A percentile compares a stretch with the other conserved stretches of the same genome.
phyloP scores from a whole-genome alignment of 768 basidiomycete species.

The Serendipita sp. region DNA sequence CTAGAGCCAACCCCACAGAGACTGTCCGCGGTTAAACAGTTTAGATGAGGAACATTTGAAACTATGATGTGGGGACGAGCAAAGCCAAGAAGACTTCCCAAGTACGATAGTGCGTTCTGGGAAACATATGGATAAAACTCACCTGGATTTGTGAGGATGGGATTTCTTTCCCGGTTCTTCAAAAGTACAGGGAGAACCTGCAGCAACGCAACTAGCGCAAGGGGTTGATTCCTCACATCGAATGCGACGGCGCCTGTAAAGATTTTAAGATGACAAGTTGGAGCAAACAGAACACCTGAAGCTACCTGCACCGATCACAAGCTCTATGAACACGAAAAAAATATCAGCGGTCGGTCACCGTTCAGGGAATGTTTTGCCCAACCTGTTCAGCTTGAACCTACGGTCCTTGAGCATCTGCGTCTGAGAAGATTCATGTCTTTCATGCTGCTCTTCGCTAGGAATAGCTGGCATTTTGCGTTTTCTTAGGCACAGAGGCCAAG shows the following conservation, averaged over 20 bases:
- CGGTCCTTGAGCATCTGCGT: slow-evolving; percentile 38
- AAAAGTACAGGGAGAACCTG: slow-evolving; percentile 68
- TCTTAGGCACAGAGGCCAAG: neutral
- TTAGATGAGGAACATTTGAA: neutral
- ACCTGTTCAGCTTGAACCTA: slow-evolving; percentile 80
- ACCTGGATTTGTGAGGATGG: slow-evolving; percentile 83
- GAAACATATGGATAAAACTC: slow-evolving; percentile 15
- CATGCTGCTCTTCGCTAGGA: slow-evolving; percentile 4
- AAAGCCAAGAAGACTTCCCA: neutral
- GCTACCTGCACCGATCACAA: slow-evolving; percentile 83
- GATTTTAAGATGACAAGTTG: neutral
- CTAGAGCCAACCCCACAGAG: too few relatives aligned
- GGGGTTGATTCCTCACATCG: slow-evolving; percentile 83
- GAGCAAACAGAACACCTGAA: slow-evolving; percentile 8
- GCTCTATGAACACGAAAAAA: slow-evolving; percentile 32
- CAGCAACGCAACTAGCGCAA: slow-evolving; percentile 73
- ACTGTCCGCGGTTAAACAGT: slow-evolving; percentile 1
- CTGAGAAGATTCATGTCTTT: slow-evolving; percentile 5
- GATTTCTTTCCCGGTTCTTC: slow-evolving; percentile 76
- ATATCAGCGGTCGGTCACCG: slow-evolving; percentile 10
- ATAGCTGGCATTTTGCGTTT: neutral
- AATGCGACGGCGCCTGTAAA: slow-evolving; percentile 54
- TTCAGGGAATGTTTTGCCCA: slow-evolving; percentile 14
- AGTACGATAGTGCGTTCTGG: too few relatives aligned
- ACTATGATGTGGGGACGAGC: neutral